Base-by-base conservation (phyloP, 805 yeast species). In the Ogataea nakhonphanomensis region DNA sequence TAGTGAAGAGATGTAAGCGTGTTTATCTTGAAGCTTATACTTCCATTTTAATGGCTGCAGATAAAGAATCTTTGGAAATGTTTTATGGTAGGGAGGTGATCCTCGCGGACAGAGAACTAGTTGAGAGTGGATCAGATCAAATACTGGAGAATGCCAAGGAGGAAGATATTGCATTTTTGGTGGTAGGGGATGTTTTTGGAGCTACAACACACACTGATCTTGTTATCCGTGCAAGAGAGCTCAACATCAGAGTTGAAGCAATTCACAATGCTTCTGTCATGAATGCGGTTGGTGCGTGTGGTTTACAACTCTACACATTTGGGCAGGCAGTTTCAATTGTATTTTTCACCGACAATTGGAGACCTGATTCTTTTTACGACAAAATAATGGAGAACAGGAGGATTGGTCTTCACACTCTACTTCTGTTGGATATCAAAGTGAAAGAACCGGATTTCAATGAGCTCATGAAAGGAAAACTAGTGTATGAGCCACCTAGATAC, bases 241-340 rank as follows among this genome's bases (percentile, higher is more conserved):
- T 81, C 45, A 78, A 78, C 2, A 87, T 93, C 57, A 68, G 74
- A 36, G 86, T 85, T 31, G 95, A 86, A 58, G 75, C 84, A 28
- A 78, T 91, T 45, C 99, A 91, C 67, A 91, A 91, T 62, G 99
- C 99, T 1, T 85, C 96, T 12, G 93, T 91, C 9, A 89, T 93
- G 96, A 91, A 91, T 59, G 99, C 98, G 0, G 95, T 91, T 20
- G 99, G 99, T 13, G 95, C 97, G 1, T 89, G 97, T 68, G 99
- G 99, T 15, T 73, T 93, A 50, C 99, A 91, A 64, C 71, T 91
- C 44, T 91, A 91, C 65, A 89, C 84, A 54, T 91, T 90, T 65
- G 99, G 99, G 8, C 98, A 93, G 67, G 89, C 98, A 8, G 91
- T 91, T n/a, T 88, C 96, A 1, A 70, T 93, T 61, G 98, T 93